A percentile compares a stretch with the other conserved stretches of the same genome.
Conservation (phyloP, 1,284 basidiomycete genomes). For the Quambalaria eucalypti region DNA sequence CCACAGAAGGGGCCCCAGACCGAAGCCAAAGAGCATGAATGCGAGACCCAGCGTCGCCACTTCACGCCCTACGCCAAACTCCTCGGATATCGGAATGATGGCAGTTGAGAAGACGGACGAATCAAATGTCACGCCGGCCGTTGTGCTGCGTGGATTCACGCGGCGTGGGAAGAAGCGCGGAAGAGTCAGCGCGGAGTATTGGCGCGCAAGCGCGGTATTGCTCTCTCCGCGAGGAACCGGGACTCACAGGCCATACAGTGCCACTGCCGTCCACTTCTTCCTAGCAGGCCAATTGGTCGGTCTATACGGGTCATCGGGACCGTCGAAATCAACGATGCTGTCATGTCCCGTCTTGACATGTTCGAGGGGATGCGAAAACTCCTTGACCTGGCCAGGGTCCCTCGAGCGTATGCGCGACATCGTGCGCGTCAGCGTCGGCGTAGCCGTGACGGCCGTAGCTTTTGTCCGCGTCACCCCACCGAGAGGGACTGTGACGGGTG, state of each 20-base stretch:
- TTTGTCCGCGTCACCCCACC: no score
- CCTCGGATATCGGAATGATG: background rate
- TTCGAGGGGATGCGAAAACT: background rate
- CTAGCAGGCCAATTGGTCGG: constrained; percentile 61
- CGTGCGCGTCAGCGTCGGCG: background rate
- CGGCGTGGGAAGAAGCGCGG: no score
- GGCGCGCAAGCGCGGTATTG: no score
- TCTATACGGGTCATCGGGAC: constrained; percentile 56
- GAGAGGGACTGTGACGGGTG: no score
- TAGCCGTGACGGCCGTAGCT: no score
- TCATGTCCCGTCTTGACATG: background rate
- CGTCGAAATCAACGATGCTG: background rate
- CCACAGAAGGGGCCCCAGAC: background rate
- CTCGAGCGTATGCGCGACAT: background rate
- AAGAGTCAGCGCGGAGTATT: no score
- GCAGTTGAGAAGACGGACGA: background rate
- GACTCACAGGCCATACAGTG: background rate
- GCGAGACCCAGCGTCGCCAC: background rate
- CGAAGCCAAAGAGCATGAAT: background rate
- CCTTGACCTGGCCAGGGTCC: background rate
- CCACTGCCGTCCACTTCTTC: constrained; percentile 55
- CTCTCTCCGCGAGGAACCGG: no score
- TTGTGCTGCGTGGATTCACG: no score
- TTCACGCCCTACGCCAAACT: background rate
- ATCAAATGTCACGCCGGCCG: background rate